Evolutionary conservation across 2,329 filamentous ascomycete species (phyloP).

Genomic region (Corinectria fuckeliana): DNA sequence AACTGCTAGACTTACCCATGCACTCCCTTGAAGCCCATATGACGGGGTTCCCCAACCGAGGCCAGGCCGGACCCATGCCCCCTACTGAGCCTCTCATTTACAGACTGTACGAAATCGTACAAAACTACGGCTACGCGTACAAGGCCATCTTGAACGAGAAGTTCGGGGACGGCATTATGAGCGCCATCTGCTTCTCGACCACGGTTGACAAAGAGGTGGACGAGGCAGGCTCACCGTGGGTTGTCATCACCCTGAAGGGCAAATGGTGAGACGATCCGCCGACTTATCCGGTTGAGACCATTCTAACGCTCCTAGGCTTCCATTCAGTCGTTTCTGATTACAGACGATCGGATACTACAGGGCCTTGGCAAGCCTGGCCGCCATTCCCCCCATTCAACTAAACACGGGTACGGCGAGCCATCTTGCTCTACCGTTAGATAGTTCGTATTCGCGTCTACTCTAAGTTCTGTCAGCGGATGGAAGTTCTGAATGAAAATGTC

Average conservation of each 20-base stretch:
- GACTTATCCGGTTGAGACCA: not conserved
- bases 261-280: conserved; percentile 71
- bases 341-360: not conserved
- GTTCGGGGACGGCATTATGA: conserved; percentile 95
- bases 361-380: not conserved
- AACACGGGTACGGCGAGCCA: too few relatives aligned
- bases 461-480: not conserved
- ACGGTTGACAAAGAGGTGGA: conserved; percentile 95
- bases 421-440: too few relatives aligned
- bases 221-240: conserved; percentile 80
- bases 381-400: not conserved
- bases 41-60: conserved; percentile 79
- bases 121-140: conserved; percentile 96
- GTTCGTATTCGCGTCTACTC: not conserved
- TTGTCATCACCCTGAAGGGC: conserved; percentile 80
- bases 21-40: conserved; percentile 66
- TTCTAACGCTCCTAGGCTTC: conserved; percentile 37
- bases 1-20: conserved; percentile 67
- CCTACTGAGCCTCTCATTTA: conserved; percentile 68
- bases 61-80: conserved; percentile 59
- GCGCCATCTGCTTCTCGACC: conserved; percentile 88
- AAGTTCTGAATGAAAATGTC: not conserved
- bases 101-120: conserved; percentile 89
- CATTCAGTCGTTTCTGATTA: conserved; percentile 44
- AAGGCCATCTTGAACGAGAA: conserved; percentile 97